Evolutionary conservation across 495 filamentous ascomycete genomes (phyloP).

Genomic region (Penicillium macrosclerotiorum): DNA sequence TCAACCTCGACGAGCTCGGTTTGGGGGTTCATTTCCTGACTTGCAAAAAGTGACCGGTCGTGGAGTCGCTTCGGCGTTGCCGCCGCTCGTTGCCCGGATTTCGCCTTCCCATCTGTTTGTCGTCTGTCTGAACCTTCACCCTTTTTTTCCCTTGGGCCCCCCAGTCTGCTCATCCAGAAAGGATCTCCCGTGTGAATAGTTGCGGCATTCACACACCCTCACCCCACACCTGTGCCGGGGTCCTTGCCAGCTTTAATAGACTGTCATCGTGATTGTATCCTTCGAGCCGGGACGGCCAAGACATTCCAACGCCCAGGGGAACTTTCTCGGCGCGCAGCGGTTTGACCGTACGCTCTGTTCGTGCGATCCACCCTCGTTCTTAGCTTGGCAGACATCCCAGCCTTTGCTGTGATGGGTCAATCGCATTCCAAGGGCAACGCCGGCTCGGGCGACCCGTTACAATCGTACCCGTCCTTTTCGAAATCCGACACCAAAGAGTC

Average conservation of each 20-base stretch:
- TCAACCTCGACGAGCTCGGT: neutral
- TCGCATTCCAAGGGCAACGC: conserved; percentile 77
- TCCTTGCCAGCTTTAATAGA: conserved; percentile 23
- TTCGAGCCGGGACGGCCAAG: conserved; percentile 29
- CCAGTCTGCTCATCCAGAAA: neutral
- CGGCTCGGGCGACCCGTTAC: conserved; percentile 56
- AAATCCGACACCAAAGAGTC: conserved; percentile 96
- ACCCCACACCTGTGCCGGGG: conserved; percentile 8
- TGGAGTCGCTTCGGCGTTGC: too few relatives aligned
- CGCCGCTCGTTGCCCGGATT: neutral
- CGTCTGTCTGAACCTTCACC: neutral
- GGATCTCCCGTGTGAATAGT: neutral
- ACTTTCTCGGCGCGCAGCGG: conserved; percentile 25
- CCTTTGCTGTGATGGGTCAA: conserved; percentile 77
- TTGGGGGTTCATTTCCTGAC: too few relatives aligned
- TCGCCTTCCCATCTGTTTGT: neutral
- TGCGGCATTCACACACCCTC: neutral
- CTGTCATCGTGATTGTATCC: conserved; percentile 9
- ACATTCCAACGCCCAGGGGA: conserved; percentile 37
- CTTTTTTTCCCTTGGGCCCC: too few relatives aligned
- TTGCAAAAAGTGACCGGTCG: neutral
- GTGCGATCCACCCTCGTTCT: conserved; percentile 22
- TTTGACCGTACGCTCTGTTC: conserved; percentile 26
- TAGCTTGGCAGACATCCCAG: conserved; percentile 38
- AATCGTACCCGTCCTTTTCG: conserved; percentile 86